Evolutionary conservation across 306 rosid species (phyloP), one percentile per base, ranked within the genome.

Genomic region (Bauhinia variegata): DNA sequence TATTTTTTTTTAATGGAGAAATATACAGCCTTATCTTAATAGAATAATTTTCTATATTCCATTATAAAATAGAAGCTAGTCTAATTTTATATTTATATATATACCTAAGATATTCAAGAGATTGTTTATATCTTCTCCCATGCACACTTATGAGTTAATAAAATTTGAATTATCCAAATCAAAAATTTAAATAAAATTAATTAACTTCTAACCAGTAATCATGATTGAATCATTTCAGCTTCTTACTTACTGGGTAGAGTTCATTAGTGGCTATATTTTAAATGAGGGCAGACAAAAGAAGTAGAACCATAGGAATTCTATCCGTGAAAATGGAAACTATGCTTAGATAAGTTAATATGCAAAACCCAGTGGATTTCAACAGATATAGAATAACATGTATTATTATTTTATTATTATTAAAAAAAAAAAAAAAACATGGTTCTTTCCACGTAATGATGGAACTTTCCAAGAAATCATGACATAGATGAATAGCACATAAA

Each of bases 391-490:
- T 60, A 54, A 10, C 23, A 56, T 70, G 74, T 34, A 60, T 38
- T 67, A 44, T 75, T 39, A n/a, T 79, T 8, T 53, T 14, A 8
- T n/a, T n/a, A n/a, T n/a, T n/a, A n/a, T n/a, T 33, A 33, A 15
- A 37, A 16, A 50, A 47, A 32, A 33, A 16, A 34, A 63, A 14
- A 17, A 60, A 19, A 14, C 2, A 30, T 49, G 14, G 63, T 49
- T 77, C 71, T 80, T 67, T 77, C 76, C 81, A 74, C 71, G 71
- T 71, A 66, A 67, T 80, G 80, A 74, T 77, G 67, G 28, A 81
- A 77, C 88, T 66, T 83, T 80, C 70, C 67, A 65, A 57, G 75
- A 60, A 74, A 75, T 75, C 61, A 83, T 68, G 73, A 54, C 64
- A 68, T 65, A 62, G 49, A 64, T 58, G 75, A 75, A 75, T 67